These are phyloP conservation scores for Trichoderma oligosporum DNA, from an alignment of 2,329 filamentous ascomycete species.

Conservation along the genomic window DNA sequence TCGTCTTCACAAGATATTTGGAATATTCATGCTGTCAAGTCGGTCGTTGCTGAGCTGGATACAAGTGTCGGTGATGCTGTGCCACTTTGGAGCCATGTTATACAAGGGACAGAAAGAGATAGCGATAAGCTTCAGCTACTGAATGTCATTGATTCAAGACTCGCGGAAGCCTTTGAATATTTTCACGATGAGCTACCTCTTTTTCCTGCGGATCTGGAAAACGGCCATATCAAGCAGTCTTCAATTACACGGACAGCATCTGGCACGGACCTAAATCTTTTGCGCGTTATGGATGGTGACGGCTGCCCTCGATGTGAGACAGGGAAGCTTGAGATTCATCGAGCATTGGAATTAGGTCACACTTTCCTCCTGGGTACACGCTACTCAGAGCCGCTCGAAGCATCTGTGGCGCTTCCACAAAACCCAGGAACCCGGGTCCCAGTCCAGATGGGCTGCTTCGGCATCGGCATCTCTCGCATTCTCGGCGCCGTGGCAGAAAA, in stretches of 20 bases:
- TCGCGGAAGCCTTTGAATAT: slow-evolving; percentile 27
- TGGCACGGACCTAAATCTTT: slow-evolving; percentile 52
- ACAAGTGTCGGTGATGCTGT: slow-evolving; percentile 60
- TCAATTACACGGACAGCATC: slow-evolving; percentile 34
- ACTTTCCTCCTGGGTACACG: slow-evolving; percentile 91
- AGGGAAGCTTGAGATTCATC: slow-evolving; percentile 61
- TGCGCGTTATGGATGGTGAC: slow-evolving; percentile 65
- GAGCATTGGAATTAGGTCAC: slow-evolving; percentile 85
- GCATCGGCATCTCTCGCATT: slow-evolving; percentile 87
- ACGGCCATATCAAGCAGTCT: slow-evolving; percentile 20
- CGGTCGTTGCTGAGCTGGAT: slow-evolving; percentile 64
- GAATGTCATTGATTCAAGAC: slow-evolving; percentile 36
- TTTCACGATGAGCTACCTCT: slow-evolving; percentile 28
- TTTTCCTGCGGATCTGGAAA: slow-evolving; percentile 22
- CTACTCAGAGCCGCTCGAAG: slow-evolving; percentile 73
- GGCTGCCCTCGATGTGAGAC: slow-evolving; percentile 65
- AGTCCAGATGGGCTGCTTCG: slow-evolving; percentile 94
- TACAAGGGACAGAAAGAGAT: slow-evolving; percentile 22
- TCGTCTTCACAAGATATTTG: slow-evolving; percentile 34
- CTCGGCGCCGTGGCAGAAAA: slow-evolving; percentile 81
- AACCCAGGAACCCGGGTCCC: slow-evolving; percentile 40
- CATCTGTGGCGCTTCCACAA: slow-evolving; percentile 49
- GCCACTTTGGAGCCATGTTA: slow-evolving; percentile 48
- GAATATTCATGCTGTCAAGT: slow-evolving; percentile 60
- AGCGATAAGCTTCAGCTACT: slow-evolving; percentile 25